These are phyloP conservation scores for Platanthera zijinensis DNA, from an alignment of 106 monocot genomes.

Conservation along the genomic window DNA sequence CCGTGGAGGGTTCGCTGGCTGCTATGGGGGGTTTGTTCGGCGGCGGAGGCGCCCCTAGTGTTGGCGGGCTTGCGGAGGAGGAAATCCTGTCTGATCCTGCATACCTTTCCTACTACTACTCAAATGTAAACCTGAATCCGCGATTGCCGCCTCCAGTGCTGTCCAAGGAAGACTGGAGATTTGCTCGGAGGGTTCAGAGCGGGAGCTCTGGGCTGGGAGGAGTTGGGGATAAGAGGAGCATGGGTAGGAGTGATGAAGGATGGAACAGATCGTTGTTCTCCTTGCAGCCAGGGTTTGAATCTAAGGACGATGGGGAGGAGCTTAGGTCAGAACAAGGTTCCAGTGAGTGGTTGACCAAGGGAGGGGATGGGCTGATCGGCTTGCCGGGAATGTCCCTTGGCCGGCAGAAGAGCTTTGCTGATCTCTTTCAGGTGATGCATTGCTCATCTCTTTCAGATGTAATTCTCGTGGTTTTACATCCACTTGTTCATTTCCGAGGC, in stretches of 20 bases:
- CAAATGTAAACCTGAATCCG: slow-evolving; percentile 52
- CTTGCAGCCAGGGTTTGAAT: slow-evolving; percentile 25
- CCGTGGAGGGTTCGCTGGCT: slow-evolving; percentile 35
- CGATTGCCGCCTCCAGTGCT: slow-evolving; percentile 58
- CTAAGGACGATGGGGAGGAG: slow-evolving; percentile 18
- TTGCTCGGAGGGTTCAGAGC: slow-evolving; percentile 37
- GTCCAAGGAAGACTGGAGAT: slow-evolving; percentile 67
- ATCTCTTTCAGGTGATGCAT: slow-evolving; percentile 45
- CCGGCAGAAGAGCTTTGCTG: slow-evolving; percentile 49
- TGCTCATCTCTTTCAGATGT: not conserved
- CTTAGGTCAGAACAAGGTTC: slow-evolving; percentile 8
- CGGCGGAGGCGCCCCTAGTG: not conserved
- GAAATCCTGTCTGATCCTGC: slow-evolving; percentile 47
- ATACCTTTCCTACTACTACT: slow-evolving; percentile 58
- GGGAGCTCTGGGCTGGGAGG: slow-evolving; percentile 38
- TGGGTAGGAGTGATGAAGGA: slow-evolving; percentile 5
- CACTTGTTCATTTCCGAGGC: not conserved
- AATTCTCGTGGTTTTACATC: not conserved
- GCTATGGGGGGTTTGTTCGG: slow-evolving; percentile 22
- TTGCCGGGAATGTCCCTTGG: slow-evolving; percentile 35
- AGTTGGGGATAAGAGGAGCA: slow-evolving; percentile 46
- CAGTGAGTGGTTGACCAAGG: slow-evolving; percentile 33
- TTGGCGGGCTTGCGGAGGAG: slow-evolving; percentile 27
- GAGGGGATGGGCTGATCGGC: slow-evolving; percentile 49
- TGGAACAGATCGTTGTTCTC: slow-evolving; percentile 32